Base-by-base conservation (phyloP, 2,329 filamentous ascomycete species). In the Endoconidiophora polonica region DNA sequence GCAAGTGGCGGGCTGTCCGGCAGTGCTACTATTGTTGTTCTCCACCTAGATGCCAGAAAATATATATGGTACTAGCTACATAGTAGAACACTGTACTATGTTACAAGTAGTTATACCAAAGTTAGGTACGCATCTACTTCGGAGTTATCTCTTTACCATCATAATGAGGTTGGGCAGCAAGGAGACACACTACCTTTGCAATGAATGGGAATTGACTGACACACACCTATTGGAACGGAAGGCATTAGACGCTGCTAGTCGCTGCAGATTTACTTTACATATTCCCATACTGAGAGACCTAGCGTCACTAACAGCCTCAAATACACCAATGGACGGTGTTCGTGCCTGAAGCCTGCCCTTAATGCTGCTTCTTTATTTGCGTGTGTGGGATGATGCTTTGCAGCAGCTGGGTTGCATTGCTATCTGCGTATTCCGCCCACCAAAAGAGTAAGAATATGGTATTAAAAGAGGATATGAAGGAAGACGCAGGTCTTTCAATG, bases 41-140 rank as follows among this genome's bases (percentile, higher is more conserved):
- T 49, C 24, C 5, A 29, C 26, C 26, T 29, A 29, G 5, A 26
- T 2, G 24, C 26, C 9, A 29, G 26, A 29, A 33, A 33, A 33
- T 6, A 33, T 10, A 33, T 6, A 6, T 6, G 26, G 26, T 9
- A 29, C 6, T 29, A 29, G 16, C 26, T 6, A 29, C 2, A 9
- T 6, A 29, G 26, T 29, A 5, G 26, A 9, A 33, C 26, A 18
- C 16, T 18, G 16, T 18, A 18, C 5, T 10, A 29, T 5, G 24
- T 5, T 29, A 29, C 24, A 5, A 5, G 7, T 29, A 29, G 24
- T 5, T 29, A 29, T 29, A 33, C 5, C 16, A 9, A 3, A 22
- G 16, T 5, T 46, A 20, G 48, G 46, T 44, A 57, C 57, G 56
- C 52, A 47, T 45, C 14, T 37, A 33, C 26, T 33, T 33, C 26